Base-by-base conservation (phyloP, 345 rosid species). In the Brassica carinata region DNA sequence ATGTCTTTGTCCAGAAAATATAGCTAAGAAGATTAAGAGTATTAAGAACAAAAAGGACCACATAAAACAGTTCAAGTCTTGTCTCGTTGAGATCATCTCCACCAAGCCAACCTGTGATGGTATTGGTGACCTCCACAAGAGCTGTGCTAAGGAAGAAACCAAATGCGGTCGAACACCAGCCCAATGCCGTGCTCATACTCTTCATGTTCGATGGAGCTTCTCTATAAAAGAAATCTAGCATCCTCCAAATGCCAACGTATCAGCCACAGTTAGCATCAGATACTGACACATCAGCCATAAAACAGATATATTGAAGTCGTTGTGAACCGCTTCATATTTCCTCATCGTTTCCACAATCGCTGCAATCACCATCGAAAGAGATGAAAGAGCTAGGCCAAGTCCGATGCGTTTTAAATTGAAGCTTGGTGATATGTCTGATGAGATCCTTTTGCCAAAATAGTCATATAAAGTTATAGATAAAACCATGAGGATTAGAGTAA, bases 151-250 rank as follows among this genome's bases (percentile, higher is more conserved):
- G 65, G 84, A 83, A 91, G 76, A 53, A 87, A 9, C 93, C 89
- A 85, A 87, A 78, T 1, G 87, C 79, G 3, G 74, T 79, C 1
- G 92, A 89, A 77, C 86, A 77, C 92, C 91, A 85, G 0, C 87
- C 79, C 80, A 90, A 74, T 4, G 91, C 83, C 8, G 85, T 76
- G 26, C 85, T 77, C 14, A 80, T 79, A 29, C 89, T 85, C 79
- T 77, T 85, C 91, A 91, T 85, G 14, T 71, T 85, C 5, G 72
- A 70, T 0, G 89, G 95, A 1, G 91, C 86, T 75, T 85, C 88
- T 1, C 81, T 86, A 82, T 84, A 87, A 84, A 90, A 89, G 67
- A 90, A 90, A 81, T 88, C 91, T 0, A 86, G 87, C 90, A 87
- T 81, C 48, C 95, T 2, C 86, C 87, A 0, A 89, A 85, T 0